A percentile compares a stretch with the other conserved stretches of the same genome.
Conservation (phyloP, 2,329 filamentous ascomycete genomes). For the Torrubiella hemipterigena region DNA sequence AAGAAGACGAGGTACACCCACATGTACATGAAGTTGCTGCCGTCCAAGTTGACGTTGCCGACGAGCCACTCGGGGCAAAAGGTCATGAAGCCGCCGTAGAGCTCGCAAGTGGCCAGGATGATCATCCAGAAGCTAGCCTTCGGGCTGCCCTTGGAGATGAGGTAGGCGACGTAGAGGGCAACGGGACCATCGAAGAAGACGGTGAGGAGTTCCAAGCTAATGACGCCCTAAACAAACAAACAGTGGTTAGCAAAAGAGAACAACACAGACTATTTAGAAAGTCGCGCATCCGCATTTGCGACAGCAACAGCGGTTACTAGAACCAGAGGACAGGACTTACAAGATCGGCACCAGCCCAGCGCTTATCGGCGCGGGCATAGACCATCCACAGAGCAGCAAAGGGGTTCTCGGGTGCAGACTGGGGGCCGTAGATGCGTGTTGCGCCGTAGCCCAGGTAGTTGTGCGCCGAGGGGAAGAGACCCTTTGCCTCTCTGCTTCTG, state of each 20-base stretch:
- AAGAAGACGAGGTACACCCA: conserved; percentile 60
- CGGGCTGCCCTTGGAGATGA: conserved; percentile 42
- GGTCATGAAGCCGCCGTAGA: conserved; percentile 61
- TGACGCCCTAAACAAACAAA: conserved; percentile 30
- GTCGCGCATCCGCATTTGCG: neutral
- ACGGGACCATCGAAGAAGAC: conserved; percentile 50
- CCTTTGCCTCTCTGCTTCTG: conserved; percentile 16
- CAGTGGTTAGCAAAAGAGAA: neutral
- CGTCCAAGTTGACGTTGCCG: conserved; percentile 48
- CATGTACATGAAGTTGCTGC: conserved; percentile 55
- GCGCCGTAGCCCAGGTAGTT: conserved; percentile 39
- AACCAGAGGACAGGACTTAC: conserved; percentile 18
- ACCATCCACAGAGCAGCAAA: conserved; percentile 57
- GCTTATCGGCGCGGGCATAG: conserved; percentile 49
- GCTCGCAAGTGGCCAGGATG: conserved; percentile 51
- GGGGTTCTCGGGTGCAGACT: conserved; percentile 40
- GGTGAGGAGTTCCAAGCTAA: conserved; percentile 54
- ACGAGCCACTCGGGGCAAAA: conserved; percentile 60
- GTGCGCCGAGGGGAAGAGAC: conserved; percentile 33
- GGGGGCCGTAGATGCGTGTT: conserved; percentile 39
- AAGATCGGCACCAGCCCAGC: conserved; percentile 53
- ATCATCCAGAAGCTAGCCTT: conserved; percentile 51
- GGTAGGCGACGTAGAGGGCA: conserved; percentile 47
- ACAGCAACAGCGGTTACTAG: conserved; percentile 4
- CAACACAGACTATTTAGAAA: conserved; percentile 3